A percentile compares a stretch with the other conserved stretches of the same genome.
phyloP scores from a whole-genome alignment of 1,139 yeast genomes.

The Scheffersomyces segobiensis region DNA sequence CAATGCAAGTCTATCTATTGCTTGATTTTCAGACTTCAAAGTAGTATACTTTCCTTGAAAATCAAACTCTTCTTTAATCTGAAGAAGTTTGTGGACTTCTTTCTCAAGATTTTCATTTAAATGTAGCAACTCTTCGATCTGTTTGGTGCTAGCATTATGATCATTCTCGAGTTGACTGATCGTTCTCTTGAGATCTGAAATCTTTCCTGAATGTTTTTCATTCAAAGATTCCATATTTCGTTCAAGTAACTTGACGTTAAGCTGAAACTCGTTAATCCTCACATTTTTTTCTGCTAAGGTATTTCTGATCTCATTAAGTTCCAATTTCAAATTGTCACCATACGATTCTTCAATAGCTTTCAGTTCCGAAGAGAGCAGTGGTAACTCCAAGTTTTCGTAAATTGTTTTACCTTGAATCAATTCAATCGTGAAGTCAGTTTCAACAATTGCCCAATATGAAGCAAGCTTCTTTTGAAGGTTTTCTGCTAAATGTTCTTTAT shows the following conservation, averaged over 20 bases:
- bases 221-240: constrained; percentile 39
- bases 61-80: constrained; percentile 2
- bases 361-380: background rate
- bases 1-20: constrained; percentile 28
- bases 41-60: constrained; percentile 19
- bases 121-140: constrained; percentile 12
- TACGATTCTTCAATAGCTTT: background rate
- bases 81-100: constrained; percentile 5
- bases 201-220: constrained; percentile 28
- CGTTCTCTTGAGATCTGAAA: constrained; percentile 21
- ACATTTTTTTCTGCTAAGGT: constrained; percentile 30
- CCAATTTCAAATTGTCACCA: background rate
- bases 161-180: constrained; percentile 21
- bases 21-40: constrained; percentile 35
- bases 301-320: constrained; percentile 5
- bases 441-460: background rate
- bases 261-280: constrained; percentile 34
- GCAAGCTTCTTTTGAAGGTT: background rate
- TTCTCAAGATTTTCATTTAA: constrained; percentile 16
- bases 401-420: background rate
- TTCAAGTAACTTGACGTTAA: constrained; percentile 44
- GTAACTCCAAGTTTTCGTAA: background rate
- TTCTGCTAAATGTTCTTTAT: background rate
- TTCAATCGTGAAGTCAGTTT: background rate
- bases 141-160: constrained; percentile 18